These are phyloP conservation scores for Primulina eburnea DNA, from an alignment of 257 asterid genomes.

Conservation along the genomic window DNA sequence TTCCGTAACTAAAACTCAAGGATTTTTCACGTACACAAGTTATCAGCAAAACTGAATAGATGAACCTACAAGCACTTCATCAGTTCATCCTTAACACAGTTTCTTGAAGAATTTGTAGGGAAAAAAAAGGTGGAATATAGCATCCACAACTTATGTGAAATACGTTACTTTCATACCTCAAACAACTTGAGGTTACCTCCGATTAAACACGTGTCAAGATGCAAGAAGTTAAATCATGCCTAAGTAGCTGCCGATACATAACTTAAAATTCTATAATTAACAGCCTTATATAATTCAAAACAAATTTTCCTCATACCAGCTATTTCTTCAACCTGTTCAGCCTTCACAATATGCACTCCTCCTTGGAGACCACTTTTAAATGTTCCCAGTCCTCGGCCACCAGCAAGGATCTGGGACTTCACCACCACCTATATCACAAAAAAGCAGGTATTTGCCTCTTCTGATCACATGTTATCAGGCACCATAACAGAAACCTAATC, in stretches of 20 bases:
- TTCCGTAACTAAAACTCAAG: neutral
- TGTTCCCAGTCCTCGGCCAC: conserved; percentile 89
- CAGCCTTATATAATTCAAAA: neutral
- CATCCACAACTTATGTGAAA: conserved; percentile 1
- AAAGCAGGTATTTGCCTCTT: conserved; percentile 3
- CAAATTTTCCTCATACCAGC: conserved; percentile 53
- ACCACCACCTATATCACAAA: conserved; percentile 64
- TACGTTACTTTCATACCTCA: neutral
- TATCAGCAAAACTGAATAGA: neutral
- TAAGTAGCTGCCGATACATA: conserved; percentile 7
- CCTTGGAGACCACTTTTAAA: conserved; percentile 90
- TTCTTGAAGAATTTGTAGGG: conserved; percentile 9
- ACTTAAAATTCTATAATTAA: neutral
- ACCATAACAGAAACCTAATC: conserved; percentile 3
- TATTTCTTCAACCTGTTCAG: conserved; percentile 69
- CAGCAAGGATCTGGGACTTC: conserved; percentile 93
- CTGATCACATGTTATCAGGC: conserved; percentile 6
- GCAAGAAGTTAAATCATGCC: conserved; percentile 17
- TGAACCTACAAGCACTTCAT: neutral
- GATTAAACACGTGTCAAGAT: neutral
- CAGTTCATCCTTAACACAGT: conserved; percentile 1
- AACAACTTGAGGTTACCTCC: neutral
- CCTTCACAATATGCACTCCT: conserved; percentile 88
- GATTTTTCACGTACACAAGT: neutral
- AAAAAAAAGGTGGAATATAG: neutral